Evolutionary conservation across 768 basidiomycete genomes (phyloP).

Genomic region (Lentinus tigrinus): DNA sequence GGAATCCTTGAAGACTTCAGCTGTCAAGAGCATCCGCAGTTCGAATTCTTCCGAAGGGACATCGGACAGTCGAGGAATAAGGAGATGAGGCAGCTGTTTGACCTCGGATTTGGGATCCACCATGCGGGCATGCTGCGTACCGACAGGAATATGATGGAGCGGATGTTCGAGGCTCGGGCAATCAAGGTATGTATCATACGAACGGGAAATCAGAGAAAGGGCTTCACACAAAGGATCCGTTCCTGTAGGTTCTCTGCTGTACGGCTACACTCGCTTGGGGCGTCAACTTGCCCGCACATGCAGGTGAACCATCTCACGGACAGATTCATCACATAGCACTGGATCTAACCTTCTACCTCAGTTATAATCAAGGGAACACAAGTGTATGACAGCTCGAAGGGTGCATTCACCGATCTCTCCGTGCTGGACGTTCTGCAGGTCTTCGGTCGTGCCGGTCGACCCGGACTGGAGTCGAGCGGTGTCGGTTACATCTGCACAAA

Average conservation of each 20-base stretch:
- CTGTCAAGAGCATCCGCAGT: conserved; percentile 79
- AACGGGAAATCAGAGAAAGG: not conserved
- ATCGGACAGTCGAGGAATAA: conserved; percentile 85
- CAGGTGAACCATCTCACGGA: conserved; percentile 50
- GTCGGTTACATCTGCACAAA: conserved; percentile 97
- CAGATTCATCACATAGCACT: too few species aligned
- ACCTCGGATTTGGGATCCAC: conserved; percentile 92
- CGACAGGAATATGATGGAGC: conserved; percentile 94
- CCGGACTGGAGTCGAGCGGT: conserved; percentile 86
- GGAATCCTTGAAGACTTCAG: conserved; percentile 76
- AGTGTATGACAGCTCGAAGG: conserved; percentile 88
- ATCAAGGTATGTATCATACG: conserved; percentile 74
- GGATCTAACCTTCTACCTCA: conserved; percentile 24
- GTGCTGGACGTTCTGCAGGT: conserved; percentile 96
- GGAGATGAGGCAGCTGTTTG: conserved; percentile 95
- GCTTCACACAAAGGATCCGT: not conserved
- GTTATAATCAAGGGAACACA: conserved; percentile 98
- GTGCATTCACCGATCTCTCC: conserved; percentile 88
- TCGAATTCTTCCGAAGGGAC: conserved; percentile 69
- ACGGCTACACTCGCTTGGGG: conserved; percentile 99
- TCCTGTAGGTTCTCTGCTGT: conserved; percentile 85
- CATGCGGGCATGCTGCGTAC: conserved; percentile 97
- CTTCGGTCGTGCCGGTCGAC: conserved; percentile 93
- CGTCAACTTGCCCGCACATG: conserved; percentile 97
- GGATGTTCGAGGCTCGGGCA: conserved; percentile 84